A percentile compares a stretch with the other conserved stretches of the same genome.
Conservation (phyloP, 768 basidiomycete species). For the Mrakia frigida region DNA sequence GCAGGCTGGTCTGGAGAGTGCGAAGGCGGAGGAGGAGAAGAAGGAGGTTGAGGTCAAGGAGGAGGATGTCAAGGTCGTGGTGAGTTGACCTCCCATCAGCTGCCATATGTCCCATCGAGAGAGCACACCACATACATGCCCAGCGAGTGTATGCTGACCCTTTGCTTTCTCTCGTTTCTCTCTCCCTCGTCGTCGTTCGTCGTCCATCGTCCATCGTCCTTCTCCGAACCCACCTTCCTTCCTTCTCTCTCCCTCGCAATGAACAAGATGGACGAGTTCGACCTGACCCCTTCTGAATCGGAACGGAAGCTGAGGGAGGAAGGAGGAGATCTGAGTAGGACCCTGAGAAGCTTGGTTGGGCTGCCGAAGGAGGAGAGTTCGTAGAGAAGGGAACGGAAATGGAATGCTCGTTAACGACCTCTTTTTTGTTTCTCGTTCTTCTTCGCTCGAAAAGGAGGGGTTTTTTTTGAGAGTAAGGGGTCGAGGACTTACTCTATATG, state of each 20-base stretch:
- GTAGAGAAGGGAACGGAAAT: neutral
- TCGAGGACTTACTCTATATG: too few species aligned
- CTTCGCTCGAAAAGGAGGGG: too few species aligned
- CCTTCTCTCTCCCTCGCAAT: too few species aligned
- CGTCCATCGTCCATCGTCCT: neutral
- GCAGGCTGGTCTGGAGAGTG: neutral
- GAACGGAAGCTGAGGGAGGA: neutral
- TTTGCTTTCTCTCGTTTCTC: too few species aligned
- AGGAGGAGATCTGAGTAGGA: neutral
- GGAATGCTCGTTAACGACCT: too few species aligned
- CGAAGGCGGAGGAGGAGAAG: neutral
- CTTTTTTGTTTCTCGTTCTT: too few species aligned
- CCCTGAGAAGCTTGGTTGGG: neutral
- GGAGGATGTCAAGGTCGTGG: conserved; percentile 9
- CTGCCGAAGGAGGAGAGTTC: conserved; percentile 16
- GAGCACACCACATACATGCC: neutral
- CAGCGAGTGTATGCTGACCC: neutral
- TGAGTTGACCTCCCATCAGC: neutral
- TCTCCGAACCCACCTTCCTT: neutral
- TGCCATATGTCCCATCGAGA: neutral
- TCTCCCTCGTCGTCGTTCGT: too few species aligned
- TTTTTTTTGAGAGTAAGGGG: too few species aligned
- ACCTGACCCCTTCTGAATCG: neutral
- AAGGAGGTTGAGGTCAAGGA: neutral
- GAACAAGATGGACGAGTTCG: conserved; percentile 23